Evolutionary conservation across 345 rosid genomes (phyloP), one percentile per base, ranked within the genome.

Genomic region (Gossypium ekmanianum): DNA sequence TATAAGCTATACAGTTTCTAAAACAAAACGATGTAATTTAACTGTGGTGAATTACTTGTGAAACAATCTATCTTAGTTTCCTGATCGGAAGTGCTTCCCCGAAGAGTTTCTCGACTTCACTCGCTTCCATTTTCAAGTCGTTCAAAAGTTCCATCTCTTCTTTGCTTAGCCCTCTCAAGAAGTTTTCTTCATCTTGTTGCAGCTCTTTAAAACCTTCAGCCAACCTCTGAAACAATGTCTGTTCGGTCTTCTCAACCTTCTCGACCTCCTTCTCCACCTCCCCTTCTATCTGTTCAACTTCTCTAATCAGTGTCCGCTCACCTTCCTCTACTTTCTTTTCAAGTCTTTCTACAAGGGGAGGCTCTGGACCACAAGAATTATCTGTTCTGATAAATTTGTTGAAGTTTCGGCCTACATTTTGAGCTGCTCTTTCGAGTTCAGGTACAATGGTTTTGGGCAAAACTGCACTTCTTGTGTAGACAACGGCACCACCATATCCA

Each of bases 241-340:
- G 69, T 79, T 94, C 97, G 2, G 94, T 88, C 83, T 80, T 84
- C 61, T 82, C 94, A 5, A 87, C 90, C 81, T 81, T 85, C 77
- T 85, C 76, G 2, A 71, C 83, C 70, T 74, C 80, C 52, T 61
- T 52, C 59, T 79, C 85, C 54, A 89, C 91, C 79, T 86, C 68
- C 34, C 64, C 87, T 80, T 89, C 88, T 0, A 91, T 68, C 81
- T 90, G 81, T 74, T 95, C 89, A 0, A 91, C 93, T 77, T 92
- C 98, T 75, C 83, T 86, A 59, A 88, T 83, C 9, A 94, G 87
- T 14, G 83, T 79, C 79, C 75, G 83, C 81, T 90, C 95, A 0
- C 95, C 98, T 88, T 86, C 89, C 82, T 94, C 98, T 57, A 90
- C 98, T 14, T 89, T 91, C 84, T 86, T 92, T 85, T 94, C 98